Evolutionary conservation across 2,329 filamentous ascomycete species (phyloP).

Genomic region (Rutstroemia sp.): DNA sequence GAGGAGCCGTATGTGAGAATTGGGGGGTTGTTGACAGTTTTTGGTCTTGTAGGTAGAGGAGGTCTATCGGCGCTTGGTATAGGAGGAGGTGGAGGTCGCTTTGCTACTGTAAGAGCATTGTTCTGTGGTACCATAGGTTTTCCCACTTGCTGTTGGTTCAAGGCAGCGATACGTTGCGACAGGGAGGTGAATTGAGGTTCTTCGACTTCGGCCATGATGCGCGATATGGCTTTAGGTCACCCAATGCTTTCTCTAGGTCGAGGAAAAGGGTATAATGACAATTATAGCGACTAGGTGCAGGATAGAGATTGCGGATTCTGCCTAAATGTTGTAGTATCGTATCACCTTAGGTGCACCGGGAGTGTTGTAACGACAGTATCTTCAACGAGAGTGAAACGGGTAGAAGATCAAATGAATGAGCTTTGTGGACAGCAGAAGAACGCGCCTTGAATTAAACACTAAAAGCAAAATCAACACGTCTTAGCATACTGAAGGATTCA

Average conservation of each 20-base stretch:
- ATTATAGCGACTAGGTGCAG: neutral
- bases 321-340: neutral
- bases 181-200: constrained; percentile 55
- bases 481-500: neutral
- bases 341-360: neutral
- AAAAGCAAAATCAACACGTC: neutral
- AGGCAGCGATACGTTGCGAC: constrained; percentile 55
- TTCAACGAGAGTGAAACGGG: neutral
- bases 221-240: neutral
- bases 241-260: neutral
- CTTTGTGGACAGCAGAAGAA: neutral
- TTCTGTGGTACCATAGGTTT: constrained; percentile 16
- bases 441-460: neutral
- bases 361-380: neutral
- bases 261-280: neutral
- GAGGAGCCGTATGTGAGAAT: constrained; percentile 25
- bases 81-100: constrained; percentile 49
- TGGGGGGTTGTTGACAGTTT: constrained; percentile 33
- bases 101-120: constrained; percentile 2
- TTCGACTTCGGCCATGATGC: constrained; percentile 51
- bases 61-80: constrained; percentile 37
- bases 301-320: neutral
- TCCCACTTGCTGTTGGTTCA: constrained; percentile 38
- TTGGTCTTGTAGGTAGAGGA: constrained; percentile 31
- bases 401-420: neutral